These are phyloP conservation scores for Tetrahymena malaccensis DNA, from an alignment of 73 alveolate genomes.

Conservation along the genomic window DNA sequence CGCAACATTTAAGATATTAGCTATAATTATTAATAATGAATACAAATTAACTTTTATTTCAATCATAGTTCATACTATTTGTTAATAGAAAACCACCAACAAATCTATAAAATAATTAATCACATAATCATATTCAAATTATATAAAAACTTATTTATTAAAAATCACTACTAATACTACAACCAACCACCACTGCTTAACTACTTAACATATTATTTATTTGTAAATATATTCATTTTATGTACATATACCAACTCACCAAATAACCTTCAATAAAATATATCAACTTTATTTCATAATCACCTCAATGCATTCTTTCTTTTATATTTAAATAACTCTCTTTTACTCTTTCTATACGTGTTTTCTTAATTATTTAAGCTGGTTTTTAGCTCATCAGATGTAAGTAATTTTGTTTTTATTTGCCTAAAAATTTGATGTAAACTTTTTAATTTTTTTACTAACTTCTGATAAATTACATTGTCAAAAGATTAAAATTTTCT, in stretches of 20 bases:
- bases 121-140: background rate
- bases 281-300: no score
- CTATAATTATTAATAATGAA: background rate
- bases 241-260: no score
- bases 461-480: background rate
- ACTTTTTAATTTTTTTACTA: background rate
- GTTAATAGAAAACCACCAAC: background rate
- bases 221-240: no score
- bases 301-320: background rate
- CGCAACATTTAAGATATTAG: background rate
- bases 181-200: no score
- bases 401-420: background rate
- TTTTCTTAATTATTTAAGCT: no score
- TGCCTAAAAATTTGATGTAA: background rate
- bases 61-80: background rate
- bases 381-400: background rate
- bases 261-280: no score
- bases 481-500: background rate
- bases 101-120: background rate
- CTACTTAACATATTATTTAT: no score
- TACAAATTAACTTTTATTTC: background rate
- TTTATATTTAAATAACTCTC: no score
- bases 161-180: no score
- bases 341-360: background rate
- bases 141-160: no score